Base-by-base conservation (phyloP, 208 protist species). In the Acanthamoeba triangularis region DNA sequence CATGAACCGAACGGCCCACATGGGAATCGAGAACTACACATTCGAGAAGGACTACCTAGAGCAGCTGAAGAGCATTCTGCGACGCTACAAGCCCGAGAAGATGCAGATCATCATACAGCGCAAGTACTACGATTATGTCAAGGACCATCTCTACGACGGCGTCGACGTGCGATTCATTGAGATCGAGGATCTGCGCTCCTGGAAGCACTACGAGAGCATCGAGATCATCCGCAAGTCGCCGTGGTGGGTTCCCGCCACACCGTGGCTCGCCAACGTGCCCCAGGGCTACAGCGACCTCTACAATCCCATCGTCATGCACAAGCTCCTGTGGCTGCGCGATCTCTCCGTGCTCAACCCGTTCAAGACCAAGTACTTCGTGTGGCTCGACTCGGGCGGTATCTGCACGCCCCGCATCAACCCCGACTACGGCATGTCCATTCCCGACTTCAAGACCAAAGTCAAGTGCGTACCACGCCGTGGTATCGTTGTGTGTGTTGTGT, bases 251-350 rank as follows among this genome's bases (percentile, higher is more conserved):
- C n/a, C 25, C 25, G 59, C 54, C 59, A 93, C 87, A 20, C n/a
- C n/a, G 6, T 93, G 87, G 87, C 59, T 93, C 28, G 59, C 87
- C 59, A 74, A 93, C 41, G 87, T 93, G 30, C 87, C 87, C 16
- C 87, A 93, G 65, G 87, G 87, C 59, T 93, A 93, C 87, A 93
- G 87, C 61, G 87, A 93, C 41, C 87, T 93, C 61, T 93, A 93
- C 65, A 93, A 93, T 41, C 87, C 87, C 11, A 93, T 93, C 59
- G 87, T 93, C 56, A 93, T 93, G 87, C 87, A 93, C 56, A 93
- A 93, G 65, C 59, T 93, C 0, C 65, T 93, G 20, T 93, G 87
- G 87, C 87, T 93, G 65, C 20, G 59, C 35, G 87, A 93, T n/a
- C 87, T 93, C 41, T 41, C 87, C 18, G 87, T 74, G 41, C 28